Percentiles rank a stretch among this genome's conserved stretches.
Conservation (phyloP, 805 yeast species). For the Clavispora asparagi region DNA sequence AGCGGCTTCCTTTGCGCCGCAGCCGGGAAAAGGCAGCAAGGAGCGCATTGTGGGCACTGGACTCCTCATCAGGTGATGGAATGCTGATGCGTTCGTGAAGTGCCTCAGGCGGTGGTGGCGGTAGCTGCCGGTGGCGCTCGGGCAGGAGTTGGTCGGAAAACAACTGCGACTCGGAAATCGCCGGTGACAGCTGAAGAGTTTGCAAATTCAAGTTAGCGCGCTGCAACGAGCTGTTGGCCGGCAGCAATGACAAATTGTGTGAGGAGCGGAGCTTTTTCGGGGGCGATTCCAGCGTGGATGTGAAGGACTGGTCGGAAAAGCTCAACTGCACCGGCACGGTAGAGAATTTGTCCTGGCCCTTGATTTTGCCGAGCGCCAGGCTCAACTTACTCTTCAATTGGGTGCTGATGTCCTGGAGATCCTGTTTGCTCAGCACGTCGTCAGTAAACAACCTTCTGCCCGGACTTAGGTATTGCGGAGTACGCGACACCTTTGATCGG, state of each 20-base stretch:
- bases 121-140: constrained; percentile 1
- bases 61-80: constrained; percentile 35
- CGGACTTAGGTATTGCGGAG: constrained; percentile 37
- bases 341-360: constrained; percentile 16
- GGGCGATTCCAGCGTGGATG: constrained; percentile 12
- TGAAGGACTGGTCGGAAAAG: constrained; percentile 26
- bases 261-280: constrained; percentile 16
- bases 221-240: background rate
- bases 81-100: constrained; percentile 4
- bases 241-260: background rate
- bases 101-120: background rate
- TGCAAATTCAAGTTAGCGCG: constrained; percentile 33
- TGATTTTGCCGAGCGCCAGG: constrained; percentile 37
- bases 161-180: constrained; percentile 1
- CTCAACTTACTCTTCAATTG: constrained; percentile 33
- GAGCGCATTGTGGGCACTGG: constrained; percentile 43
- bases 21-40: constrained; percentile 36
- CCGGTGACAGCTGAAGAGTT: constrained; percentile 33
- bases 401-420: constrained; percentile 33
- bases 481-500: constrained; percentile 26
- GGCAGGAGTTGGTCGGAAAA: background rate
- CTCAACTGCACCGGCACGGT: constrained; percentile 16
- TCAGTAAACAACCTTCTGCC: constrained; percentile 33
- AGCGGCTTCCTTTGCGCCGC: constrained; percentile 15
- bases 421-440: constrained; percentile 24